phyloP scores from a whole-genome alignment of 2,329 filamentous ascomycete species.

The Pestalotiopsis fici region DNA sequence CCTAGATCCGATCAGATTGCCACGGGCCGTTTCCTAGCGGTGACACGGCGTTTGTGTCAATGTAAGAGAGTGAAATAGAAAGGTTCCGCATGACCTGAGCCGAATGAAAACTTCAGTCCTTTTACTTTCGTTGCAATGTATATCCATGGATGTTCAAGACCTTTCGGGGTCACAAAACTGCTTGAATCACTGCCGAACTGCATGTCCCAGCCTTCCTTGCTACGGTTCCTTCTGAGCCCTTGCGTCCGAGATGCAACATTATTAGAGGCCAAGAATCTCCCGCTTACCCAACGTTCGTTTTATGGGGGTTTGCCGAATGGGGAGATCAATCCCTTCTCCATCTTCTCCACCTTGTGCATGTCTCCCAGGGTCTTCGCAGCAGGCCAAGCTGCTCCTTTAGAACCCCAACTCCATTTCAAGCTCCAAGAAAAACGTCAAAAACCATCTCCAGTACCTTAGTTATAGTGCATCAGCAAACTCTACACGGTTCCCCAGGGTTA shows the following conservation, averaged over 20 bases:
- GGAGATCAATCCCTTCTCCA: constrained; percentile 3
- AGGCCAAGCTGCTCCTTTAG: not conserved
- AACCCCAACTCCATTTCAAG: constrained; percentile 1
- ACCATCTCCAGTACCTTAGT: not conserved
- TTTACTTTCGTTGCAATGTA: too few species aligned
- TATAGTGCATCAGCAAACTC: not conserved
- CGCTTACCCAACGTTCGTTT: not conserved
- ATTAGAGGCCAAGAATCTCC: not conserved
- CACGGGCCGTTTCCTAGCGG: not conserved
- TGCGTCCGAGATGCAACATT: not conserved
- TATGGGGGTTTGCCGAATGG: not conserved
- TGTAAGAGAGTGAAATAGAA: not conserved
- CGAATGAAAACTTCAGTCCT: not conserved
- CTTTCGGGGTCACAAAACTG: not conserved
- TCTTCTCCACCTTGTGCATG: constrained; percentile 1
- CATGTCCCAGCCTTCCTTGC: not conserved
- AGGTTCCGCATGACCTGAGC: not conserved
- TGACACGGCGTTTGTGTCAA: not conserved
- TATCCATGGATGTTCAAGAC: not conserved
- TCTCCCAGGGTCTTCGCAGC: constrained; percentile 5
- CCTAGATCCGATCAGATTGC: not conserved
- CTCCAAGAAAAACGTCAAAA: not conserved
- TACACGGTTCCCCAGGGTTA: not conserved
- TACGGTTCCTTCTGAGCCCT: not conserved
- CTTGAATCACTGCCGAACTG: not conserved